Base-by-base conservation (phyloP, 768 basidiomycete species). In the Candolleomyces aberdarensis region DNA sequence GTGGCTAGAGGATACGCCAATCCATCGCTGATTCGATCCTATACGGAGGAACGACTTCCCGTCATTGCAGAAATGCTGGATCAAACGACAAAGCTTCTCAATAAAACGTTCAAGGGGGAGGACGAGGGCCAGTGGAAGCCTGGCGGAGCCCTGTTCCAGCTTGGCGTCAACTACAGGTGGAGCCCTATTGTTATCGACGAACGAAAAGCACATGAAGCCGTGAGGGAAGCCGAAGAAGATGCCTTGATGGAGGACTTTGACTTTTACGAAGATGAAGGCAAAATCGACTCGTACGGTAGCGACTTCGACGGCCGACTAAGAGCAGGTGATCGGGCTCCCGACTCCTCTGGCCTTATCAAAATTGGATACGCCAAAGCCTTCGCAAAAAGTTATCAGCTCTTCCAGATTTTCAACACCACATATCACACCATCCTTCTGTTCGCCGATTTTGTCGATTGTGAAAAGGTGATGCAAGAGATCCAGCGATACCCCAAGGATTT, bases 131-230 rank as follows among this genome's bases (percentile, higher is more conserved):
- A 58, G 9, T 71, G 69, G 68, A 61, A 68, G 15, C 66, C 67
- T 22, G 56, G 55, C 3, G 65, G 67, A 17, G 65, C 66, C 2
- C 59, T 81, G 5, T 63, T 69, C 19, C 80, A 81, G 68, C 76
- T 84, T 40, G 82, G 81, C 8, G 73, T 85, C 48, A 85, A 85
- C 68, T 85, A 80, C 64, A 75, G 85, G 9, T 76, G 78, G 69
- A 84, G 83, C 65, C 63, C 78, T 0, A 74, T 83, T 20, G 72
- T 84, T 1, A 22, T 80, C 14, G 83, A 85, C 56, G 76, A 77
- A 26, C 66, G 71, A n/a, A 67, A 67, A 53, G 39, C 59, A 11
- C 1, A 57, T 9, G 66, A 69, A 48, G 60, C 57, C 6, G 61
- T 58, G 9, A 14, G 44, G 26, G 61, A 66, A 29, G 61, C 57